Base-by-base conservation (phyloP, 2,329 filamentous ascomycete species). In the Biscogniauxia marginata region DNA sequence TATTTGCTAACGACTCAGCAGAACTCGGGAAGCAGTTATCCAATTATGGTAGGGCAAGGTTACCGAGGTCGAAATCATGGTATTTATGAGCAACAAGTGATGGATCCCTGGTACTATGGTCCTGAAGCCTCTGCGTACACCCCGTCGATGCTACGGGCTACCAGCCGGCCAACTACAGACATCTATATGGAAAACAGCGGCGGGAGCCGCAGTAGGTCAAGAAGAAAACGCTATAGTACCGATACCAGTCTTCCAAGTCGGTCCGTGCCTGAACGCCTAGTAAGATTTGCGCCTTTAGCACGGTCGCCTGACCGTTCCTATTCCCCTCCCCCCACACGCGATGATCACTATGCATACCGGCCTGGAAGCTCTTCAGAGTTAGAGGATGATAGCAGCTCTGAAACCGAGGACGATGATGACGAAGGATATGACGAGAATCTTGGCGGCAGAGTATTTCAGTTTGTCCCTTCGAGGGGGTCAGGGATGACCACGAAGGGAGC, bases 361-460 rank as follows among this genome's bases (percentile, higher is more conserved):
- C 3, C 4, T 13, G 30, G 30, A 13, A 11, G 30, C 11, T 4
- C 11, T 4, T 34, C 30, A 13, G 30, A 9, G n/a, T 1, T 16
- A 5, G 30, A 39, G 13, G 7, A 16, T 39, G 30, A 39, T 34
- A 34, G 30, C 3, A 34, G 30, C 30, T 4, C 5, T 13, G 30
- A 34, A 34, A 13, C 5, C 16, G 16, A 8, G n/a, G 49, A 54
- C n/a, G 55, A 61, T 1, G 54, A 53, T 5, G 55, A 56, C 43
- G 52, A 53, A 43, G 54, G 50, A 11, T 55, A 57, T 20, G 57
- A 61, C 18, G 57, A 57, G 25, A 7, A 45, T 5, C 25, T 61
- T 18, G 59, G 56, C 3, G 56, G 54, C 2, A 59, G 52, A 34
- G 54, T 57, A 46, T 59, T 57, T 18, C 52, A 56, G 25, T 59